phyloP scores from a whole-genome alignment of 1,284 basidiomycete species.

The Ustilago crameri region DNA sequence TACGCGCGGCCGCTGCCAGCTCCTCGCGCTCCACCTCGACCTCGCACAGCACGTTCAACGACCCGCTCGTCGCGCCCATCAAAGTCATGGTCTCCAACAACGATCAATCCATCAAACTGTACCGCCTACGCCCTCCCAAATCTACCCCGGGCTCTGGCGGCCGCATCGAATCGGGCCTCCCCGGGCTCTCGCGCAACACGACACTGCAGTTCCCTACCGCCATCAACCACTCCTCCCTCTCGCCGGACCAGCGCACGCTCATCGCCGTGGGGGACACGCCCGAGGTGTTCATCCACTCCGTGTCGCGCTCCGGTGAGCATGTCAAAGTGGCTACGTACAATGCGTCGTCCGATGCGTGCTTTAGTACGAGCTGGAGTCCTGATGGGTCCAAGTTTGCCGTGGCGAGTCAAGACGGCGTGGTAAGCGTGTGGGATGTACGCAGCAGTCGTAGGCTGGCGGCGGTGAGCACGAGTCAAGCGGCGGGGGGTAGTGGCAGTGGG shows the following conservation, averaged over 20 bases:
- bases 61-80: constrained; percentile 25
- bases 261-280: constrained; percentile 87
- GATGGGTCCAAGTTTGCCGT: constrained; percentile 85
- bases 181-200: constrained; percentile 73
- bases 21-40: neutral
- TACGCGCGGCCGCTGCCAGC: neutral
- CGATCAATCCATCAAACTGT: constrained; percentile 78
- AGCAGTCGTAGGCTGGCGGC: constrained; percentile 57
- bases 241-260: constrained; percentile 82
- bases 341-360: constrained; percentile 73
- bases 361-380: constrained; percentile 82
- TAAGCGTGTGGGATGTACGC: constrained; percentile 72
- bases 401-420: constrained; percentile 83
- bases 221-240: constrained; percentile 70
- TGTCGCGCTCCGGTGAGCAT: constrained; percentile 42
- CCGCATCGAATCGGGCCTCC: constrained; percentile 48
- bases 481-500: constrained; percentile 33
- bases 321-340: constrained; percentile 46
- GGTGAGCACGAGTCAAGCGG: constrained; percentile 40
- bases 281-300: constrained; percentile 74
- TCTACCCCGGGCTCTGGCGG: constrained; percentile 64
- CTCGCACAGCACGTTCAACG: neutral
- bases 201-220: constrained; percentile 50
- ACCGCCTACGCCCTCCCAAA: constrained; percentile 52
- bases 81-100: constrained; percentile 82